Evolutionary conservation across 192 early-diverging fungal genomes (phyloP).

Genomic region (Coemansia sp.): DNA sequence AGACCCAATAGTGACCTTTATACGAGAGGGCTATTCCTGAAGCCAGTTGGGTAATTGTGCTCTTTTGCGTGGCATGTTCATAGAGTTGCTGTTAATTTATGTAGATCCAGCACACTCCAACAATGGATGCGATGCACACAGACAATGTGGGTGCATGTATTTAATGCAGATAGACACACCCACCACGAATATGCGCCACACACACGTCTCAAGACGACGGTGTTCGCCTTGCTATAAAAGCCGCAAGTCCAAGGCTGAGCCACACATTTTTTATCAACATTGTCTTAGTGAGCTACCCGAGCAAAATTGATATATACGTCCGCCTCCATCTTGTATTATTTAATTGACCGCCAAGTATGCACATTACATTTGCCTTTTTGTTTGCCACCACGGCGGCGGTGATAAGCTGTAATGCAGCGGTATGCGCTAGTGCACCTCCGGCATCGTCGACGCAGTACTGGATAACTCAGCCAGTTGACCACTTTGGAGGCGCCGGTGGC

Average conservation of each 20-base stretch:
- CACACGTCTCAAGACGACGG: background rate
- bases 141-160: slow-evolving; percentile 6
- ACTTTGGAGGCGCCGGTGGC: slow-evolving; percentile 21
- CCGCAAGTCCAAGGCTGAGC: background rate
- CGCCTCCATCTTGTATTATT: background rate
- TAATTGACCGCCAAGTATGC: background rate
- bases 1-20: slow-evolving; percentile 3
- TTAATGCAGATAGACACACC: background rate
- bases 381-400: background rate
- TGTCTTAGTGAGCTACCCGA: background rate
- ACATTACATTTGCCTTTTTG: background rate
- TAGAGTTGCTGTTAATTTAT: slow-evolving; percentile 6
- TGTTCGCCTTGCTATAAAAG: background rate
- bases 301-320: background rate
- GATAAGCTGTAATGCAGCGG: background rate
- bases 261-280: background rate
- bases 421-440: background rate
- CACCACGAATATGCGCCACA: background rate
- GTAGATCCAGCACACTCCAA: background rate
- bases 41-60: background rate
- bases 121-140: background rate
- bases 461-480: slow-evolving; percentile 45
- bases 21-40: background rate
- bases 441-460: slow-evolving; percentile 17
- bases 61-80: background rate